Percentiles rank a stretch among this genome's conserved stretches.
Conservation (phyloP, 2,329 filamentous ascomycete genomes). For the Cephalotrichum gorgonifer region DNA sequence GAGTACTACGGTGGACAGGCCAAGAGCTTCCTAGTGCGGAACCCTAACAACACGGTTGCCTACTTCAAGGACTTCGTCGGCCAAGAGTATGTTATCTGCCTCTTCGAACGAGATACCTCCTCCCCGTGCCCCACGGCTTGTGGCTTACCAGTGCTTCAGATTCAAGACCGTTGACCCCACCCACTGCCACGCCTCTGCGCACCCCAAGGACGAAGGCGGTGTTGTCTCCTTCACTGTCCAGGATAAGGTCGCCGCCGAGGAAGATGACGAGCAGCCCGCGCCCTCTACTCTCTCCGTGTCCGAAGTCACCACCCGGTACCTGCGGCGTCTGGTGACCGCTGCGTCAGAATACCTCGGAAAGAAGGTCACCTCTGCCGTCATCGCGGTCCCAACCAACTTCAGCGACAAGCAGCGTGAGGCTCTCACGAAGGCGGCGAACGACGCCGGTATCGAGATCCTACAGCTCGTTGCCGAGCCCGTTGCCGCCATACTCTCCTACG, state of each 20-base stretch:
- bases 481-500: constrained; percentile 80
- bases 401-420: constrained; percentile 76
- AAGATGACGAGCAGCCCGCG: constrained; percentile 40
- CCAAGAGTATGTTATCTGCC: constrained; percentile 58
- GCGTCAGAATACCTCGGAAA: constrained; percentile 90
- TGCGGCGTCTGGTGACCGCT: constrained; percentile 70
- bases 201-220: constrained; percentile 66
- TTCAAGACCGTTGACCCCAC: constrained; percentile 93
- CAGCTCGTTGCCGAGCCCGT: constrained; percentile 91
- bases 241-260: constrained; percentile 57
- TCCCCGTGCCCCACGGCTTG: constrained; percentile 3
- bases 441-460: constrained; percentile 76
- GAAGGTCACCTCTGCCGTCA: constrained; percentile 85
- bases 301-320: constrained; percentile 75
- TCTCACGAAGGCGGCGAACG: constrained; percentile 65
- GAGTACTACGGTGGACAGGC: constrained; percentile 95
- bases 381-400: constrained; percentile 92
- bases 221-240: constrained; percentile 73
- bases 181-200: constrained; percentile 85
- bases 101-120: background rate
- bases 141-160: constrained; percentile 21
- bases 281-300: constrained; percentile 61
- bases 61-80: constrained; percentile 95
- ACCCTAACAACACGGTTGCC: constrained; percentile 84
- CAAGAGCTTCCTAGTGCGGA: constrained; percentile 86